Evolutionary conservation across 75 land plant genomes (phyloP), one percentile per base, ranked within the genome.

Genomic region (Pseudotsuga menziesii): DNA sequence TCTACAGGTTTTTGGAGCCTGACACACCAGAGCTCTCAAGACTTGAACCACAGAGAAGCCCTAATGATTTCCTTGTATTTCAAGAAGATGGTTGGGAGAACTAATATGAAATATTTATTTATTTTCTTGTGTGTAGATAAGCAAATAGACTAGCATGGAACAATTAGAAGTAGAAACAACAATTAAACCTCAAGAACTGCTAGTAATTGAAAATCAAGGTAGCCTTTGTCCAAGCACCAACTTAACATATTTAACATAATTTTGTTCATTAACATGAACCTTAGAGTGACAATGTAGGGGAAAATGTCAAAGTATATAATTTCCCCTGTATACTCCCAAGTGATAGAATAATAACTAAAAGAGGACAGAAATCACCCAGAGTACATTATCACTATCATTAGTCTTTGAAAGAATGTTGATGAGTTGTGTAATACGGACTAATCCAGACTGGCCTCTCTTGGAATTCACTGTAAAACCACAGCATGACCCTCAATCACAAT

Each of bases 1-100:
- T 85, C 5, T 85, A 77, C 22, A 88, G 64, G 62, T 84, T 88
- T 64, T 90, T 90, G 0, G 88, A 26, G 76, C 88, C 92, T 11
- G 61, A 27, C 2, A 76, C 76, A 12, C 74, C 83, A 67, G 58
- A 56, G 60, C 52, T 82, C 27, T 84, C 90, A 52, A 75, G 22
- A 59, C 78, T 86, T 14, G 81, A 81, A 41, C 84, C 83, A 57
- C 72, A 57, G 52, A 70, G 27, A n/a, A 72, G 59, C 72, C 86
- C 86, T 55, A 77, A 67, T 39, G 44, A 32, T 39, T 67, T 67
- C 72, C 72, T 48, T 67, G 44, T 2, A 67, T 36, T 67, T 36
- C 17, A 66, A 66, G 44, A 35, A 67, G 2, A 6, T 41, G 6
- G 48, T 67, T 16, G 7, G 4, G 52, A 67, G 39, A 15, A 39